Evolutionary conservation across 202 grass and related monocot genomes (phyloP).

Genomic region (Digitaria exilis): DNA sequence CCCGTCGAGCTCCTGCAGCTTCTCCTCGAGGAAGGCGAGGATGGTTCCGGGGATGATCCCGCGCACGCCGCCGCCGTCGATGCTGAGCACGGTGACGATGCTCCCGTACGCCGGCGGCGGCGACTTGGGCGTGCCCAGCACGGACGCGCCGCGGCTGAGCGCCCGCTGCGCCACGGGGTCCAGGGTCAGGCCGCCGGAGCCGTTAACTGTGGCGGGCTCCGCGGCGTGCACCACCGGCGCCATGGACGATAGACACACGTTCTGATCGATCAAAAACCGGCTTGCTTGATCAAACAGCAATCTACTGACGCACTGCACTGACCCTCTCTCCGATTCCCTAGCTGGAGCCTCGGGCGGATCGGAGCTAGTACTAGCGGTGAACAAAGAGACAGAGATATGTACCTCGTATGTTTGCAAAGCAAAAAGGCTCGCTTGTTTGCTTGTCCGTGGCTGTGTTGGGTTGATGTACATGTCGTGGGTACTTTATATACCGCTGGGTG

Average conservation of each 20-base stretch:
- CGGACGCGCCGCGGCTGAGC: neutral
- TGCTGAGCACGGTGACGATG: slow-evolving; percentile 58
- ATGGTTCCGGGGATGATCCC: slow-evolving; percentile 64
- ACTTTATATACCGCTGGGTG: neutral
- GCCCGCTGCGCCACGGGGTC: neutral
- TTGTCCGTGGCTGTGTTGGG: neutral
- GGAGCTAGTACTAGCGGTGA: neutral
- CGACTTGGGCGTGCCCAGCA: slow-evolving; percentile 26
- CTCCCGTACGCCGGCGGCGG: slow-evolving; percentile 40
- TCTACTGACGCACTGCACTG: no score
- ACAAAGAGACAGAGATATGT: no score
- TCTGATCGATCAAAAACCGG: neutral
- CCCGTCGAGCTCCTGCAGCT: slow-evolving; percentile 64
- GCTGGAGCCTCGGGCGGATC: neutral
- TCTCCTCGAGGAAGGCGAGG: slow-evolving; percentile 56
- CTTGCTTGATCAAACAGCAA: neutral
- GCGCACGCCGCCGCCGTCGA: slow-evolving; percentile 64
- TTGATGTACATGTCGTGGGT: neutral
- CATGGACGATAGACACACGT: neutral
- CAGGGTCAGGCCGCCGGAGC: slow-evolving; percentile 9
- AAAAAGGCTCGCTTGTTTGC: neutral
- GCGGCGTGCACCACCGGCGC: neutral
- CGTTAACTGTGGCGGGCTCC: neutral
- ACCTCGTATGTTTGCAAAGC: neutral
- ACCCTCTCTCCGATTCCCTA: no score